Conservation (phyloP, 1,284 basidiomycete species). For the Trichosporon sp. region DNA sequence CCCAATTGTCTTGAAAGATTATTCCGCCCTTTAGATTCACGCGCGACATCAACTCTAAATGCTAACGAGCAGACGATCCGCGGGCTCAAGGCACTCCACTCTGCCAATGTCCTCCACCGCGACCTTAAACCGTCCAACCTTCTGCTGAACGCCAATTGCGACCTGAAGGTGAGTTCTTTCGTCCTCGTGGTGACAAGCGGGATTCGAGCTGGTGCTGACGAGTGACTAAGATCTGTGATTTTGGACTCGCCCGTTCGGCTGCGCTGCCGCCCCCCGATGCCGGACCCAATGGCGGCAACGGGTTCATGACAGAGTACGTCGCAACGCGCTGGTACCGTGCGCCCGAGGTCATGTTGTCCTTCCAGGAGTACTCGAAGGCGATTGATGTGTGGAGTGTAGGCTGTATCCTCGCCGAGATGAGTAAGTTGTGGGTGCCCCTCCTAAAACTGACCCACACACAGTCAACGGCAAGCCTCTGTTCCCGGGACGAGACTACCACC, state of each 20-base stretch:
- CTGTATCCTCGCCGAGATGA: slow-evolving; percentile 90
- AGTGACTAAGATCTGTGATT: slow-evolving; percentile 66
- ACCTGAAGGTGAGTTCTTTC: slow-evolving; percentile 66
- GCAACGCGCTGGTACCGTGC: slow-evolving; percentile 92
- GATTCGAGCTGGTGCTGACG: slow-evolving; percentile 2
- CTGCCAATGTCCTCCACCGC: slow-evolving; percentile 82
- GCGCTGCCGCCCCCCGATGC: slow-evolving; percentile 67
- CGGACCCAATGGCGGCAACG: slow-evolving; percentile 68
- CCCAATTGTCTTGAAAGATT: neutral
- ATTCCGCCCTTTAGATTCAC: neutral
- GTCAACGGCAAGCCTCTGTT: slow-evolving; percentile 81
- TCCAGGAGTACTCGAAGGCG: slow-evolving; percentile 86
- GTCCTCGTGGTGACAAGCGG: neutral
- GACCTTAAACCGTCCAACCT: slow-evolving; percentile 93
- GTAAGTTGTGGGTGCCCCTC: slow-evolving; percentile 24
- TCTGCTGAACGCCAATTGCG: slow-evolving; percentile 87
- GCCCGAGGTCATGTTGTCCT: slow-evolving; percentile 91
- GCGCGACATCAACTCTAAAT: neutral
- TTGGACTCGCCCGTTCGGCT: slow-evolving; percentile 80
- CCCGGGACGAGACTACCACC: slow-evolving; percentile 60
- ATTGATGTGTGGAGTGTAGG: slow-evolving; percentile 93
- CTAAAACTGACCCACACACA: slow-evolving; percentile 15
- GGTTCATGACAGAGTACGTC: slow-evolving; percentile 93
- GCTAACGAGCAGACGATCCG: slow-evolving; percentile 62
- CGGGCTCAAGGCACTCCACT: slow-evolving; percentile 86